These are phyloP conservation scores for Blastobotrys robertii DNA, from an alignment of 805 yeast species.

Conservation along the genomic window DNA sequence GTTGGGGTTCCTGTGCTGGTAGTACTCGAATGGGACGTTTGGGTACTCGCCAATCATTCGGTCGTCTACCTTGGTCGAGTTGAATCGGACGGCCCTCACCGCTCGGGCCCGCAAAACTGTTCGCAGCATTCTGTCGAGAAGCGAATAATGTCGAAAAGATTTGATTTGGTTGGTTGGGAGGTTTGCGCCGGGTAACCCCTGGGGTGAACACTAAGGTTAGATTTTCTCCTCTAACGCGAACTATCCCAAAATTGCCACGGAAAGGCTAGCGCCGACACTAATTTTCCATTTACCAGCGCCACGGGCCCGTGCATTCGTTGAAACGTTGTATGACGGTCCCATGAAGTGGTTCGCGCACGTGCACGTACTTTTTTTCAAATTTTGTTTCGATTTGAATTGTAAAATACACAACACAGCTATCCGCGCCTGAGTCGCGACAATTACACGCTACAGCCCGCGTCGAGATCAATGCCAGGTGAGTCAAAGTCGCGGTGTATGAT, in stretches of 20 bases:
- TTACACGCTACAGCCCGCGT: too few relatives aligned
- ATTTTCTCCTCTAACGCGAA: too few relatives aligned
- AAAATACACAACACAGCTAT: background rate
- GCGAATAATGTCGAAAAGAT: background rate
- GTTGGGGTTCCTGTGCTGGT: conserved; percentile 63
- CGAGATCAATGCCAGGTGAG: too few relatives aligned
- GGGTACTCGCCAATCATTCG: conserved; percentile 43
- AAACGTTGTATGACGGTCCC: conserved; percentile 1
- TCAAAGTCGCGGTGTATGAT: too few relatives aligned
- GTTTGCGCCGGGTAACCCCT: background rate
- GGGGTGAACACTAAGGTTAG: background rate
- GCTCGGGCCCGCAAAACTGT: background rate
- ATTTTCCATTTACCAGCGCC: background rate
- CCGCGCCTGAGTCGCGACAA: conserved; percentile 2
- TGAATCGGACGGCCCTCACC: conserved; percentile 1
- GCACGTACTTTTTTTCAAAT: conserved; percentile 2
- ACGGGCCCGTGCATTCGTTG: background rate
- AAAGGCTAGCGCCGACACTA: too few relatives aligned
- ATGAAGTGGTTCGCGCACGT: background rate
- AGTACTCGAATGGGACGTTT: conserved; percentile 45
- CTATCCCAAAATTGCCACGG: too few relatives aligned
- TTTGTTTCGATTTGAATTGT: background rate
- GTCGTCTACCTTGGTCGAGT: conserved; percentile 3
- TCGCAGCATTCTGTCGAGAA: background rate
- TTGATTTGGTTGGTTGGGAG: conserved; percentile 2